These are phyloP conservation scores for Bolboschoenoplectus hybrid DNA, from an alignment of 202 grass and related monocot species.

Conservation along the genomic window DNA sequence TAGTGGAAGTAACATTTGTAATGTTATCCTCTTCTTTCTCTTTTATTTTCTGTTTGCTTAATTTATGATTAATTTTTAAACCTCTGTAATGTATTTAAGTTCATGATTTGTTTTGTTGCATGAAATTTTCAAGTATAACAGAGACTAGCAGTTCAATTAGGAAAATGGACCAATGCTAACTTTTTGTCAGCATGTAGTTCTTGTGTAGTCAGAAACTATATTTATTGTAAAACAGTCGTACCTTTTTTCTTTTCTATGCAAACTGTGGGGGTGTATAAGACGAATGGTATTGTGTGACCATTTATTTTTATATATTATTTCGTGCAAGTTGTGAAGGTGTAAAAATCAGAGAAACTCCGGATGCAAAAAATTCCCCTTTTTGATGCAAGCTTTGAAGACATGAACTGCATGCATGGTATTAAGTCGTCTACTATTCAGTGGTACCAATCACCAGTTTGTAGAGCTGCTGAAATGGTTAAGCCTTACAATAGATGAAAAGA, in stretches of 20 bases:
- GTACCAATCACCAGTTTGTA: background rate
- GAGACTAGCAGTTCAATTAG: background rate
- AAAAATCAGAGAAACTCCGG: background rate
- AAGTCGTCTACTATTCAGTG: background rate
- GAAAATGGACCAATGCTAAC: background rate
- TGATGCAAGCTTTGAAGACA: background rate
- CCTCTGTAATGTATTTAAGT: background rate
- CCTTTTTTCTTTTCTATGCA: background rate
- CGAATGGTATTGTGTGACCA: background rate
- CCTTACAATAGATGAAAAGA: background rate
- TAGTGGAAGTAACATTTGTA: conserved; percentile 43
- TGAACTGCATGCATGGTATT: background rate
- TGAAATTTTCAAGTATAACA: background rate
- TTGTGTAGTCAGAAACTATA: conserved; percentile 5
- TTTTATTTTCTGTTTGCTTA: background rate
- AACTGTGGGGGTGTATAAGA: background rate
- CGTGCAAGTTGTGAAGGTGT: background rate
- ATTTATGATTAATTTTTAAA: conserved; percentile 25
- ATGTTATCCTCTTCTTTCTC: background rate
- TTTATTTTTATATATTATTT: background rate
- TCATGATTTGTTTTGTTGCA: background rate
- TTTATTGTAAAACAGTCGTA: background rate
- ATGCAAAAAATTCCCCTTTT: background rate
- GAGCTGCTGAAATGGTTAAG: background rate
- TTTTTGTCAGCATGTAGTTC: background rate